Percentiles rank a stretch among this genome's conserved stretches.
phyloP scores from a whole-genome alignment of 176 grass and related monocot genomes.

The Pontederia crassipes region DNA sequence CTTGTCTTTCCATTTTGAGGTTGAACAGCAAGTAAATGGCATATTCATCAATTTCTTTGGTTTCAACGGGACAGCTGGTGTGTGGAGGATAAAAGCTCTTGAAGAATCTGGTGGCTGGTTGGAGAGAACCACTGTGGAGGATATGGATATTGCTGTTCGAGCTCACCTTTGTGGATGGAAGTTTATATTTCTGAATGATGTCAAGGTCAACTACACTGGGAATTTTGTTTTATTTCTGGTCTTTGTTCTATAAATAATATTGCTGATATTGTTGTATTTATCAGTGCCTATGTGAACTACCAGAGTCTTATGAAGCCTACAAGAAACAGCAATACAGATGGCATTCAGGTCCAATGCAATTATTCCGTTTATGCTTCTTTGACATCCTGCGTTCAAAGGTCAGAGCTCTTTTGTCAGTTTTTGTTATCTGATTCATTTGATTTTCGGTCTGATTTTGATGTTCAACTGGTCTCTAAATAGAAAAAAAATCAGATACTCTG shows the following conservation, averaged over 20 bases:
- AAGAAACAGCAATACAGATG: constrained; percentile 28
- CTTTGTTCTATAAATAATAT: neutral
- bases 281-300: constrained; percentile 26
- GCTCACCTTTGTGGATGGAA: constrained; percentile 30
- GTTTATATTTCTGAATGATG: constrained; percentile 29
- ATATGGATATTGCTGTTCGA: constrained; percentile 29
- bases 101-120: constrained; percentile 31
- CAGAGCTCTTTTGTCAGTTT: neutral
- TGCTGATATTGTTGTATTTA: neutral
- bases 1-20: constrained; percentile 31
- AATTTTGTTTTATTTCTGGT: neutral
- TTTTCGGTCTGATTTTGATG: neutral
- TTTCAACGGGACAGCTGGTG: constrained; percentile 28
- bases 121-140: constrained; percentile 27
- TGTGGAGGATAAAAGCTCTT: constrained; percentile 29
- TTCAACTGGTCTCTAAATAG: neutral
- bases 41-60: constrained; percentile 30
- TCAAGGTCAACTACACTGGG: constrained; percentile 10
- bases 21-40: constrained; percentile 27
- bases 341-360: constrained; percentile 31
- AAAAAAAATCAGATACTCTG: no score
- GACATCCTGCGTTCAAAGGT: constrained; percentile 25
- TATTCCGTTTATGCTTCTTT: constrained; percentile 24
- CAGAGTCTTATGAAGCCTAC: constrained; percentile 26
- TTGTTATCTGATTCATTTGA: neutral